A percentile compares a stretch with the other conserved stretches of the same genome.
Conservation (phyloP, 257 asterid genomes). For the Leonotis leonurus region DNA sequence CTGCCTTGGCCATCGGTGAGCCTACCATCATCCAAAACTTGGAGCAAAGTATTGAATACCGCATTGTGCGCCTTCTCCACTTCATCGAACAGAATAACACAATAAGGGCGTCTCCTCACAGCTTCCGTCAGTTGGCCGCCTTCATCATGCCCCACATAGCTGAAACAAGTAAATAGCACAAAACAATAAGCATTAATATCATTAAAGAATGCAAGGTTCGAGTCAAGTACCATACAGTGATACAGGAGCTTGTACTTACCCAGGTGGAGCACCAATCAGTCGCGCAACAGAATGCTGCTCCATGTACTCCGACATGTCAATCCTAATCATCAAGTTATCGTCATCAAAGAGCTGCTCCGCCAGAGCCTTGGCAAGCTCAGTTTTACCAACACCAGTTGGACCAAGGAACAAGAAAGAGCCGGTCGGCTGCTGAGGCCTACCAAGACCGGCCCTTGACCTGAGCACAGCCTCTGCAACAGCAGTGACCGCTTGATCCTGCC, state of each 20-base stretch:
- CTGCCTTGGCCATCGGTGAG: slow-evolving; percentile 92
- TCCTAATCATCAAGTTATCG: slow-evolving; percentile 65
- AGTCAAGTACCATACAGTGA: no score
- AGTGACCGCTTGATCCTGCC: slow-evolving; percentile 66
- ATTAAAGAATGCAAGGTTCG: background rate
- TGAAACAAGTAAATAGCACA: background rate
- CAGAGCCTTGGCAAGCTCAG: slow-evolving; percentile 90
- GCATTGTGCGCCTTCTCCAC: slow-evolving; percentile 81
- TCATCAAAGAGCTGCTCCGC: slow-evolving; percentile 88
- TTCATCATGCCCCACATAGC: slow-evolving; percentile 92
- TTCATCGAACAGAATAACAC: slow-evolving; percentile 79
- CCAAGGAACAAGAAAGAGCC: slow-evolving; percentile 92
- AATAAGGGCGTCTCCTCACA: slow-evolving; percentile 84
- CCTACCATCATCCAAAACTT: slow-evolving; percentile 84
- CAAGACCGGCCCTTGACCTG: slow-evolving; percentile 83
- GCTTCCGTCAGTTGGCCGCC: slow-evolving; percentile 92
- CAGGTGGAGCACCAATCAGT: slow-evolving; percentile 91
- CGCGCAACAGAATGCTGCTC: slow-evolving; percentile 94
- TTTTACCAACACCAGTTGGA: slow-evolving; percentile 93
- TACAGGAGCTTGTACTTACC: slow-evolving; percentile 32
- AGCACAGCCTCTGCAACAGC: slow-evolving; percentile 87
- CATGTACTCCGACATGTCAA: slow-evolving; percentile 96
- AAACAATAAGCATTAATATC: background rate
- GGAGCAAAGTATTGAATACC: slow-evolving; percentile 74
- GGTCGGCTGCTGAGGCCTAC: slow-evolving; percentile 84